Evolutionary conservation across 108 stramenopile species (phyloP).

Genomic region (Pseudonitzschia multiseries): DNA sequence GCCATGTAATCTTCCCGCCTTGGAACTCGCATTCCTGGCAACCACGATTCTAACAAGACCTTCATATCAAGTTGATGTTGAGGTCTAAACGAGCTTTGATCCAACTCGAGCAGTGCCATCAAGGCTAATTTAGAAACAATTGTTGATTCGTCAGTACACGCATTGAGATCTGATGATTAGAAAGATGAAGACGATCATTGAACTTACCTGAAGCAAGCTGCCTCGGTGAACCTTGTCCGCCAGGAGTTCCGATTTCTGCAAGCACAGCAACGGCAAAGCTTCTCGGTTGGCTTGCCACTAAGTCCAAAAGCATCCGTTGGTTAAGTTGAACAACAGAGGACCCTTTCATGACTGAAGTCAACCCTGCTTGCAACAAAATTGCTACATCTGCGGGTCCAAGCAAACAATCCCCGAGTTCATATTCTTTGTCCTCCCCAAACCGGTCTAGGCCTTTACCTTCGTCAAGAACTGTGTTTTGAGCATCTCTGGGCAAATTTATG

Average conservation of each 20-base stretch:
- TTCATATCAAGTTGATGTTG: conserved; percentile 80
- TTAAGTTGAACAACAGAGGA: conserved; percentile 91
- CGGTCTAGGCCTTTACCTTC: not conserved
- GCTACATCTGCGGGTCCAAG: conserved; percentile 89
- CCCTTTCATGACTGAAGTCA: conserved; percentile 84
- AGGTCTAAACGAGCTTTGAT: conserved; percentile 78
- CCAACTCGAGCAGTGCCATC: conserved; percentile 80
- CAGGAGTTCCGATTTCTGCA: conserved; percentile 81
- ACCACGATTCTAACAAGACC: conserved; percentile 78
- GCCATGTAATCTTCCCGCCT: conserved; percentile 86
- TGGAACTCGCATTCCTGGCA: conserved; percentile 82
- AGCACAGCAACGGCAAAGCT: conserved; percentile 83
- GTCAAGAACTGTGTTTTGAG: not conserved
- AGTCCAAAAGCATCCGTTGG: conserved; percentile 87
- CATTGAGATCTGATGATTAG: conserved; percentile 16
- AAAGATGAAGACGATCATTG: not conserved
- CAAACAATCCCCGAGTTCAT: conserved; percentile 84
- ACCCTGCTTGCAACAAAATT: conserved; percentile 85
- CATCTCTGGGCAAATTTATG: not conserved
- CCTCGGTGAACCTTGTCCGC: conserved; percentile 68
- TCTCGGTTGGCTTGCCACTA: conserved; percentile 85
- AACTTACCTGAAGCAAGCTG: conserved; percentile 55
- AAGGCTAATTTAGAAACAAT: conserved; percentile 29
- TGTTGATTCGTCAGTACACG: not conserved
- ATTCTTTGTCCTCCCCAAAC: conserved; percentile 22